Evolutionary conservation across 768 basidiomycete species (phyloP), one percentile per base, ranked within the genome.

Genomic region (Pulveroboletus frians): DNA sequence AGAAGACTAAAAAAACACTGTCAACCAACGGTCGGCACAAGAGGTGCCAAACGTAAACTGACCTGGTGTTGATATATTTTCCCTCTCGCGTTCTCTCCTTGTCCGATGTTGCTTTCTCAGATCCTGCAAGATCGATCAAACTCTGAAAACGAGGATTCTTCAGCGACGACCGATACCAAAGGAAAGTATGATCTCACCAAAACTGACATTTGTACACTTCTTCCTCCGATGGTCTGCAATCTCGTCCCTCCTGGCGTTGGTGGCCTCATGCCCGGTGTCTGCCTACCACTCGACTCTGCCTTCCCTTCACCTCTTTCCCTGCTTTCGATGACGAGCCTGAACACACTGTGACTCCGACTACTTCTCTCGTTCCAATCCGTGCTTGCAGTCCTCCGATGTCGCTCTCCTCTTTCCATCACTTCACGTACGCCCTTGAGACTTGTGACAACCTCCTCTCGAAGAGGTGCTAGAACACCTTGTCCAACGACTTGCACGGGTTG

Each of bases 351-450:
- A 71, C 91, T 93, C 30, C 95, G 76, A 63, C 90, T 92, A 71
- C 90, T 93, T 50, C 95, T 72, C 59, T 93, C 88, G 63, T 99
- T 99, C 95, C 95, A 99, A 61, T 99, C 95, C n/a, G 96, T 99
- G 57, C 84, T 89, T 1, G 93, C 94, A 4, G 93, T 96, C 52
- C 92, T 75, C 43, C 95, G 73, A 60, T 91, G 84, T 4, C 85
- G 81, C 64, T 96, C 92, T 5, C 95, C 95, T 20, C 91, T 73
- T 59, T 80, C 77, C 57, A 99, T 70, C 5, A 97, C 86, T 51
- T 90, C 89, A 46, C 83, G 80, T 13, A 98, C 91, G 34, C 87
- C 80, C 58, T 86, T 87, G 26, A 95, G 72, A 57, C 86, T 88
- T 13, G 90, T 92, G n/a, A 98, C 91, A 2, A 94, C 92, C 63